Evolutionary conservation across 805 yeast species (phyloP), one percentile per base, ranked within the genome.

Genomic region (Candida arabinofermentans): DNA sequence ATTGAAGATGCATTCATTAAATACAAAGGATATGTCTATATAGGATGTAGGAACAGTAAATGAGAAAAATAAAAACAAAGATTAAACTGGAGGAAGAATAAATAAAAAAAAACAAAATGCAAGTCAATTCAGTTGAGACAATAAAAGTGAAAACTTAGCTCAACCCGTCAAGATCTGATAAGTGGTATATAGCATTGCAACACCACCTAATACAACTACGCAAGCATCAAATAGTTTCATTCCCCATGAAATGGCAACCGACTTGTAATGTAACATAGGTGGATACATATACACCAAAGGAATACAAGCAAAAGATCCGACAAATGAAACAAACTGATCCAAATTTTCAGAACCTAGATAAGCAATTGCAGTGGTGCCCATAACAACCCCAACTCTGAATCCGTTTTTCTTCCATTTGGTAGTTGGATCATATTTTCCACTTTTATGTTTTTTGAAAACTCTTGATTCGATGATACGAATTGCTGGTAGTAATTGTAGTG

Each of bases 221-320:
- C 66, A 33, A 26, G 70, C 62, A 55, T 85, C 86, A 8, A 75
- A 49, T 1, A 53, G 24, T 24, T 74, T 71, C 58, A 70, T 62
- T 43, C 53, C 57, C 32, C 53, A 62, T 12, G 70, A 58, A 23
- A 63, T 54, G 9, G 70, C 67, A 46, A 79, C 75, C 41, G 79
- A 67, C 54, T 67, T 73, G 41, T 78, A 67, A 54, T 86, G 93
- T 40, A 86, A 65, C 71, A 86, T 70, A 14, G 95, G 93, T 8
- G 95, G 93, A 54, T 85, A 84, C 79, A 86, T 81, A 65, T 86
- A 86, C 5, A 86, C 93, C 65, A 86, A 71, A 2, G 95, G 95
- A 41, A 86, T 83, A 55, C 95, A 86, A 1, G 91, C 90, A 65
- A 86, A 82, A 39, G 89, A 83, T 3, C 95, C 95, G 39, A 86